Conservation (phyloP, 805 yeast genomes). For the Kodamaea jinghongensis region DNA sequence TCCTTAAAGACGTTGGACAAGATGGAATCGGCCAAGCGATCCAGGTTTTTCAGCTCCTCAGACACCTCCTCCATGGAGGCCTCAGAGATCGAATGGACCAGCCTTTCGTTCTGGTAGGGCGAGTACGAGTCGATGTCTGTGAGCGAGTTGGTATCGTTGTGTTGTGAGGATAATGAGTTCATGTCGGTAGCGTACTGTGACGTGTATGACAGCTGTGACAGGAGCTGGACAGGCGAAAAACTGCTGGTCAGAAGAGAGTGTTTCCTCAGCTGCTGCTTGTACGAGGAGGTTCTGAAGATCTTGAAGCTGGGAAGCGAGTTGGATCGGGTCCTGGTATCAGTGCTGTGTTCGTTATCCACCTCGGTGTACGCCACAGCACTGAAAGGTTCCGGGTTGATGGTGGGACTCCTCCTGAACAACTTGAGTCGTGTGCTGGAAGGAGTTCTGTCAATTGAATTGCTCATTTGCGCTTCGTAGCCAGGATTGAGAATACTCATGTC, state of each 20-base stretch:
- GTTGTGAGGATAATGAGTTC: neutral
- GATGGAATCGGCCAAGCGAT: slow-evolving; percentile 1
- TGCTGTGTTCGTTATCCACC: neutral
- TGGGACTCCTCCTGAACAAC: too few relatives aligned
- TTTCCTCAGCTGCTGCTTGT: slow-evolving; percentile 2
- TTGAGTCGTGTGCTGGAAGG: too few relatives aligned
- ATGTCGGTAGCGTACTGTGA: neutral
- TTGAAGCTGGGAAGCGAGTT: slow-evolving; percentile 4
- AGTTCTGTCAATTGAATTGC: too few relatives aligned
- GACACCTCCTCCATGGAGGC: neutral
- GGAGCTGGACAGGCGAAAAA: neutral
- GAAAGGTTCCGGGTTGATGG: slow-evolving; percentile 3
- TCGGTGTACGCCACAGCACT: slow-evolving; percentile 2
- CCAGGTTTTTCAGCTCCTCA: too few relatives aligned
- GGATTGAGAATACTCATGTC: too few relatives aligned
- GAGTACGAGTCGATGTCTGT: too few relatives aligned
- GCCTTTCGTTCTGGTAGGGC: too few relatives aligned
- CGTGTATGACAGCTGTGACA: slow-evolving; percentile 3
- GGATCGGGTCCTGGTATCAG: neutral
- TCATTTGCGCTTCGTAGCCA: too few relatives aligned
- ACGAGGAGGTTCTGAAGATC: slow-evolving; percentile 5
- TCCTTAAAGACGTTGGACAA: slow-evolving; percentile 1
- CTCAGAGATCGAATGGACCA: slow-evolving; percentile 3
- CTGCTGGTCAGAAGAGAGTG: slow-evolving; percentile 1
- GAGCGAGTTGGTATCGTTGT: too few relatives aligned